Evolutionary conservation across 2,329 filamentous ascomycete genomes (phyloP), one percentile per base, ranked within the genome.

Genomic region (Colletotrichum lentis): DNA sequence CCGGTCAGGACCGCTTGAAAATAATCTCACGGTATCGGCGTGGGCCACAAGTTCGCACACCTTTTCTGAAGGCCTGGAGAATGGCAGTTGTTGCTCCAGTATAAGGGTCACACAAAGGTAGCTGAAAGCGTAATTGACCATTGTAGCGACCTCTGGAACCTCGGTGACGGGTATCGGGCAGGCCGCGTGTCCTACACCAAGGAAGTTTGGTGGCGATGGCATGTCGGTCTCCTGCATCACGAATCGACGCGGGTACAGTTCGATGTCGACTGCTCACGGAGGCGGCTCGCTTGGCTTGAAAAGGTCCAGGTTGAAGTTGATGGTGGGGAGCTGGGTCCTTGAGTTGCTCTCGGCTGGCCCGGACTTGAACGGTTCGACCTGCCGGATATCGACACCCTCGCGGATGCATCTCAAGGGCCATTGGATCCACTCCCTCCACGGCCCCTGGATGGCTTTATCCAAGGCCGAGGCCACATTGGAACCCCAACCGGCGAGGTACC

Each of bases 401-500:
- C 62, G 66, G 10, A 68, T 64, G 24, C 66, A 68, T 43, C 55
- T 20, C 62, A 68, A 18, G 10, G 66, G 66, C 66, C 66, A 65
- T n/a, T 68, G 43, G 2, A 68, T 66, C 66, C 66, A 68, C 12
- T 66, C 66, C 20, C 44, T 60, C 66, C 66, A 68, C 14, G 66
- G 66, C n/a, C 65, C 66, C 44, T 68, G 66, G 12, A 68, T 68
- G 20, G 66, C 56, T 14, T 65, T 59, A 14, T 68, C 62, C 50
- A 68, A 39, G 20, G 50, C 37, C 3, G 49, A 60, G 3, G 66
- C 66, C 11, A 68, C 62, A 6, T 61, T 65, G 0, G n/a, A 27
- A 2, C 62, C 66, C 66, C 66, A 68, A 3, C 62, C 66, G 14
- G 44, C n/a, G 27, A 68, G 66, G 4, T 65, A 68, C 71, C 71